Base-by-base conservation (phyloP, 2,329 filamentous ascomycete genomes). In the Xylaria multiplex region DNA sequence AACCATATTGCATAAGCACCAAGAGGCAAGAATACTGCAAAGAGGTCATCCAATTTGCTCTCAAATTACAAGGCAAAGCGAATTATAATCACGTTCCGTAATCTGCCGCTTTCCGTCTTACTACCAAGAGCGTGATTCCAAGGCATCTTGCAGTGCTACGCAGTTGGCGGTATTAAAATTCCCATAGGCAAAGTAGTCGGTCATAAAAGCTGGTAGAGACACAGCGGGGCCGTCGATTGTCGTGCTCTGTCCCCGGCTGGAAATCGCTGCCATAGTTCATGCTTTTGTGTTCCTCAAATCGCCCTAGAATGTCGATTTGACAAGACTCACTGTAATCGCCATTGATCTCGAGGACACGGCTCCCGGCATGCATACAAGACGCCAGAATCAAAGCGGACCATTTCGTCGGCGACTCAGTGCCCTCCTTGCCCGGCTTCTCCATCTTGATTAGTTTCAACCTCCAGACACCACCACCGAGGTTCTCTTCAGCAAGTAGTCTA, bases 261-360 rank as follows among this genome's bases (percentile, higher is more conserved):
- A 88, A 86, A 78, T 94, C 93, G 72, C 91, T 92, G 6, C 91
- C 94, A 77, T 98, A 98, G 74, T 97, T 97, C 93, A 97, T 97
- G 77, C 93, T 97, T 79, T 91, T 84, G 76, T 97, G 93, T 76
- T 95, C 91, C 71, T 93, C 91, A 74, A 97, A 97, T 59, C 84
- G 86, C 0, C 86, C 89, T 53, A 94, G 71, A 1, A 95, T 82
- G 49, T 85, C 81, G 64, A 96, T 89, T 1, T 74, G 75, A 86
- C 90, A 93, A 19, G 62, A 80, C 66, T 68, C 78, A 1, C 79
- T 72, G 1, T 76, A 74, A 32, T 71, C 66, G 30, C 80, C 76
- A 9, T 71, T 66, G 19, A 88, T 73, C 45, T 83, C 79, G 6
- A 91, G 73, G n/a, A 98, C 79, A 60, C 90, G 86, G 9, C 88